Base-by-base conservation (phyloP, 2,329 filamentous ascomycete species). In the Reticulascus tulasneorum region DNA sequence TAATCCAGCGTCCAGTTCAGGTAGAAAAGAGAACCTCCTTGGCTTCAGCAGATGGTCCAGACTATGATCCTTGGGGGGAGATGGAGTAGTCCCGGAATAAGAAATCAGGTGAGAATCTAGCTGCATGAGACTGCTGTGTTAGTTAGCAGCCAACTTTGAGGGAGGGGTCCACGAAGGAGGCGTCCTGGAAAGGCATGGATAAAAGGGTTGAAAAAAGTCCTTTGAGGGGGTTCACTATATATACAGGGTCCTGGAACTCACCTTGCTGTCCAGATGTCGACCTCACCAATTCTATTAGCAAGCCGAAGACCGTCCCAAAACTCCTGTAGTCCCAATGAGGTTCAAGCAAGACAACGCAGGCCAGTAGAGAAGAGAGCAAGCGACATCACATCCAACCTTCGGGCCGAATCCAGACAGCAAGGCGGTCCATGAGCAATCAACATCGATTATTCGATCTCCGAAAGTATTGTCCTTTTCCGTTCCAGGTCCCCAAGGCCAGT, bases 181-280 rank as follows among this genome's bases (percentile, higher is more conserved):
- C 17, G 21, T 12, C 29, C 35, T 23, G 16, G 13, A 23, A 8
- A 21, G 9, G 23, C 29, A 19, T 25, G 20, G 24, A 27, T 9
- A 33, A 17, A 17, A 29, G 20, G 25, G 38, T 19, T 38, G 29
- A 16, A 29, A 10, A 27, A 22, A 36, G 23, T 23, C 32, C 33
- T 33, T 19, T 21, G 13, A 7, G 9, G 21, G 26, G 25, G 23
- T 36, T 31, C 35, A 34, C 19, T 28, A 33, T 39, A 42, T 42
- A 20, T 42, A 44, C 41, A 46, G 25, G 33, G 9, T 36, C 38
- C 40, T 33, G 24, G 12, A 23, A 46, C 44, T 46, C 38, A 46
- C 44, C 44, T 45, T 38, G 38, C 44, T 46, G 44, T 45, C 44
- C 29, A 29, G 41, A 42, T 35, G 33, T 36, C 35, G 44, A 34